These are phyloP conservation scores for Blastobotrys aristatus DNA, from an alignment of 1,139 yeast species.

Conservation along the genomic window DNA sequence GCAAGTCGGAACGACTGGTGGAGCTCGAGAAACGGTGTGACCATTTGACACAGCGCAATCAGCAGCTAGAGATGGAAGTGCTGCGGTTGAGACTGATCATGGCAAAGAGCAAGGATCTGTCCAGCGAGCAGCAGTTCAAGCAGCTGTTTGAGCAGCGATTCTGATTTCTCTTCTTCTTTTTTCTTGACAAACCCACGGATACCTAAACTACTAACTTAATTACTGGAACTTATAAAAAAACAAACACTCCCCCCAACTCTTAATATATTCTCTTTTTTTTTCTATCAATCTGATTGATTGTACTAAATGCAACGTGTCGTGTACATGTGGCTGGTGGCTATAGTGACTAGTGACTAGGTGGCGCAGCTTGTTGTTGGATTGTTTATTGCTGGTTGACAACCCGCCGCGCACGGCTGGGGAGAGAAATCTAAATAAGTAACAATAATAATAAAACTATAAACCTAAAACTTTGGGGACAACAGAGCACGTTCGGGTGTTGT, in stretches of 20 bases:
- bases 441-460: too few species aligned
- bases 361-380: too few species aligned
- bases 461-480: too few species aligned
- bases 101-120: conserved; percentile 7
- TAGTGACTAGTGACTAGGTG: too few species aligned
- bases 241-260: neutral
- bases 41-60: conserved; percentile 42
- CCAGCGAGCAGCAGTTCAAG: neutral
- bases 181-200: neutral
- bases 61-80: conserved; percentile 31
- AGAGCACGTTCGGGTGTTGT: too few species aligned
- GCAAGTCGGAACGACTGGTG: conserved; percentile 88
- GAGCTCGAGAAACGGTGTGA: conserved; percentile 83
- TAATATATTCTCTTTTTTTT: neutral
- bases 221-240: neutral
- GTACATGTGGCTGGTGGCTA: too few species aligned
- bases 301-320: too few species aligned
- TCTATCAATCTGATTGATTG: too few species aligned
- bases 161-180: neutral
- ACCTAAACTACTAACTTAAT: too few species aligned
- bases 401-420: too few species aligned
- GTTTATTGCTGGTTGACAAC: too few species aligned
- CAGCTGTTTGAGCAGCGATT: neutral
- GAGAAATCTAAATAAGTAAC: too few species aligned
- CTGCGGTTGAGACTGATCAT: conserved; percentile 11